Conservation (phyloP, 2,329 filamentous ascomycete species). For the Aspergillus brunneoviolaceus region DNA sequence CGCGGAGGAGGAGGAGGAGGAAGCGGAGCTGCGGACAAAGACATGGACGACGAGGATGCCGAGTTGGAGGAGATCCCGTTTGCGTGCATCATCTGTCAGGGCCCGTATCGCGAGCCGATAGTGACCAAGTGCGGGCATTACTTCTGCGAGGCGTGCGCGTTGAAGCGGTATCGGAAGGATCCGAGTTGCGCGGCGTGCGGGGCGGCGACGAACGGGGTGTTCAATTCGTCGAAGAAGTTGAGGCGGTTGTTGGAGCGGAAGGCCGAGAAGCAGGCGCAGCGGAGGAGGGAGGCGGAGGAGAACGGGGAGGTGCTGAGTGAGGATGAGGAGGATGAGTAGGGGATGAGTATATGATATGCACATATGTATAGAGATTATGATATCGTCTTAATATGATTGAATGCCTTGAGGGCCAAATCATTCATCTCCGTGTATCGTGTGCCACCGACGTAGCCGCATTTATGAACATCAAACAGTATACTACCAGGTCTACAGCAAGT, state of each 20-base stretch:
- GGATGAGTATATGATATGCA: constrained; percentile 7
- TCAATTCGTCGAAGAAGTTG: constrained; percentile 81
- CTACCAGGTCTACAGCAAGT: constrained; percentile 37
- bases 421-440: too few relatives aligned
- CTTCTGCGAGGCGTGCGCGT: constrained; percentile 87
- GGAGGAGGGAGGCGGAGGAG: constrained; percentile 53
- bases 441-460: too few relatives aligned
- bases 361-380: too few relatives aligned
- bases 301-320: constrained; percentile 53
- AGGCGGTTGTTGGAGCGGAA: constrained; percentile 76
- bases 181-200: constrained; percentile 85
- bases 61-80: constrained; percentile 84
- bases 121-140: constrained; percentile 93
- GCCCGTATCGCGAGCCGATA: constrained; percentile 74
- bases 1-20: constrained; percentile 25
- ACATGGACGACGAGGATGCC: constrained; percentile 64
- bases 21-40: constrained; percentile 46
- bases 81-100: constrained; percentile 81
- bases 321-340: constrained; percentile 43
- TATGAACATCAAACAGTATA: neutral
- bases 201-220: constrained; percentile 80
- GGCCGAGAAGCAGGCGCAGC: constrained; percentile 56
- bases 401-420: too few relatives aligned
- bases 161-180: constrained; percentile 82
- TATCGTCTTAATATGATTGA: too few relatives aligned